A percentile compares a stretch with the other conserved stretches of the same genome.
phyloP scores from a whole-genome alignment of 2,329 filamentous ascomycete species.

The Trichoderma sp. region DNA sequence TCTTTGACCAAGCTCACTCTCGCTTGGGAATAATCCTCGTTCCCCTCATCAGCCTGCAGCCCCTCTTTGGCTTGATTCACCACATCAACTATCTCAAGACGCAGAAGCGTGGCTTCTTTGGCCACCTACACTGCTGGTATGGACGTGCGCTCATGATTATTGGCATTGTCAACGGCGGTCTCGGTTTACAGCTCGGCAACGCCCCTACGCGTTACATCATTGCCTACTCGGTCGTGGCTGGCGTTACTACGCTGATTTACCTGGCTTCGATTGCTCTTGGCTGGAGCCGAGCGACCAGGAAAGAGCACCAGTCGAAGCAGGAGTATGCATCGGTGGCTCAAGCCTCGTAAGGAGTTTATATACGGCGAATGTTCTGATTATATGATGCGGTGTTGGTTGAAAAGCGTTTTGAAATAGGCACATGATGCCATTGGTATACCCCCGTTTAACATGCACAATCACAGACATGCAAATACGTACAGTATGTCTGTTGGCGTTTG shows the following conservation, averaged over 20 bases:
- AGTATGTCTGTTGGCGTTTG: background rate
- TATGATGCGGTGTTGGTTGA: background rate
- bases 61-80: slow-evolving; percentile 56
- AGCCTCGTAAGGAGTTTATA: background rate
- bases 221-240: slow-evolving; percentile 57
- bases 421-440: slow-evolving; percentile 6
- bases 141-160: slow-evolving; percentile 57
- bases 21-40: slow-evolving; percentile 56
- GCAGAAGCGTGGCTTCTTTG: slow-evolving; percentile 48
- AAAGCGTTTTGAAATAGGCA: background rate
- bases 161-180: slow-evolving; percentile 62
- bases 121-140: slow-evolving; percentile 61
- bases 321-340: background rate
- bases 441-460: background rate
- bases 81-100: slow-evolving; percentile 53
- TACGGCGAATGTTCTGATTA: background rate
- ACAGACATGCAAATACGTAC: background rate
- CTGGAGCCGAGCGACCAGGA: slow-evolving; percentile 12
- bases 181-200: slow-evolving; percentile 54
- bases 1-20: slow-evolving; percentile 53
- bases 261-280: slow-evolving; percentile 28
- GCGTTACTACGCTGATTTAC: slow-evolving; percentile 48
- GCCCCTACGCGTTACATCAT: slow-evolving; percentile 44
- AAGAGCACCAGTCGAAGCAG: slow-evolving; percentile 1
- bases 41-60: slow-evolving; percentile 55